Conservation (phyloP, 768 basidiomycete species). For the Hydnum rufescens region DNA sequence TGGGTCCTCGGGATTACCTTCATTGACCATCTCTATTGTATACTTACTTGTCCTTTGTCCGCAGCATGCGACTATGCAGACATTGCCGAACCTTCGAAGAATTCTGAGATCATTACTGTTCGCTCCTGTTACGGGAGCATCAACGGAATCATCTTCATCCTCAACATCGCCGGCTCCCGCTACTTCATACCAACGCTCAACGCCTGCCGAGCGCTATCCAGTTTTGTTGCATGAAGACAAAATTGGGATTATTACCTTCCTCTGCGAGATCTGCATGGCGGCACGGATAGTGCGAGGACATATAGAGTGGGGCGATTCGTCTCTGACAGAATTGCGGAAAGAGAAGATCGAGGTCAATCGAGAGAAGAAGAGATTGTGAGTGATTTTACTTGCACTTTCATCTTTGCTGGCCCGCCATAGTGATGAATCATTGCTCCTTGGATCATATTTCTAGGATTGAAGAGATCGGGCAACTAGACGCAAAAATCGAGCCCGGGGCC, state of each 20-base stretch:
- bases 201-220: constrained; percentile 52
- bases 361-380: constrained; percentile 72
- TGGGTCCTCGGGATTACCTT: constrained; percentile 25
- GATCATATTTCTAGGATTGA: constrained; percentile 15
- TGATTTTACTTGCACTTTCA: constrained; percentile 12
- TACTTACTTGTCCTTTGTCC: constrained; percentile 1
- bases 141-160: constrained; percentile 26
- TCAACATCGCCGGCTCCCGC: constrained; percentile 27
- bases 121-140: constrained; percentile 29
- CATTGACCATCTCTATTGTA: too few species aligned
- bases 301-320: constrained; percentile 80
- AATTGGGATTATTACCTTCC: constrained; percentile 67
- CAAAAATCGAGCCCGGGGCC: constrained; percentile 11
- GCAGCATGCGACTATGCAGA: constrained; percentile 54
- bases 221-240: constrained; percentile 57
- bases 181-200: constrained; percentile 18
- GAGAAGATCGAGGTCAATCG: constrained; percentile 92
- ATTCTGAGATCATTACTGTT: constrained; percentile 58
- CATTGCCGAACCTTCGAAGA: constrained; percentile 52
- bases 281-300: constrained; percentile 74
- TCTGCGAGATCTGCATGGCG: constrained; percentile 77
- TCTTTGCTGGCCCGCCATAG: neutral
- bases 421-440: constrained; percentile 4
- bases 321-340: constrained; percentile 80
- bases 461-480: constrained; percentile 16